phyloP scores from a whole-genome alignment of 352 stramenopile genomes.

The Phytophthora podocarpi region DNA sequence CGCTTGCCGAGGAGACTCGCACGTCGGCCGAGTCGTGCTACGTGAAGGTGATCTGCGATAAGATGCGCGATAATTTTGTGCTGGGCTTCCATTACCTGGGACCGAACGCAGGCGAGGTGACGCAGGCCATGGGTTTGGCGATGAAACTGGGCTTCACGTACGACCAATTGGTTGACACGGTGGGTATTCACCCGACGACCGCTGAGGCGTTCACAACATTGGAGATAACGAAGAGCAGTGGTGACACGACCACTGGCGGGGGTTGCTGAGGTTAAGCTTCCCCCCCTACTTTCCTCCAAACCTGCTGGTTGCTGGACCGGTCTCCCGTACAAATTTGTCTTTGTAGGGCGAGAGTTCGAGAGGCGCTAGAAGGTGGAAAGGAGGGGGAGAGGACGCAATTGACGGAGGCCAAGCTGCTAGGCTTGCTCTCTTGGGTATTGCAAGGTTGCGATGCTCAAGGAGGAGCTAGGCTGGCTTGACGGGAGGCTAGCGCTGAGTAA shows the following conservation, averaged over 20 bases:
- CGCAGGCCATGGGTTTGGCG: slow-evolving; percentile 92
- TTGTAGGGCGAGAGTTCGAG: slow-evolving; percentile 2
- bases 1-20: slow-evolving; percentile 64
- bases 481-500: slow-evolving; percentile 47
- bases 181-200: slow-evolving; percentile 97
- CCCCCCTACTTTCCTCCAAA: slow-evolving; percentile 53
- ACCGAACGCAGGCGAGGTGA: slow-evolving; percentile 97
- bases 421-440: slow-evolving; percentile 4
- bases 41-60: slow-evolving; percentile 96
- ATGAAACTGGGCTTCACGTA: slow-evolving; percentile 97
- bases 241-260: slow-evolving; percentile 89
- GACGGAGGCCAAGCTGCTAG: slow-evolving; percentile 29
- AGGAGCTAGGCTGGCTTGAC: slow-evolving; percentile 11
- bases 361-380: slow-evolving; percentile 27
- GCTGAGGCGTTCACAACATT: slow-evolving; percentile 96
- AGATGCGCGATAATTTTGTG: slow-evolving; percentile 85
- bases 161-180: slow-evolving; percentile 91
- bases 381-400: slow-evolving; percentile 33
- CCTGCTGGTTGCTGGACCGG: slow-evolving; percentile 1
- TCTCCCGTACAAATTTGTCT: slow-evolving; percentile 14
- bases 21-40: slow-evolving; percentile 86
- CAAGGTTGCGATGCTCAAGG: slow-evolving; percentile 1
- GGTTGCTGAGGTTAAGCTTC: slow-evolving; percentile 98
- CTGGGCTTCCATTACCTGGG: slow-evolving; percentile 98
- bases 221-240: slow-evolving; percentile 95